Conservation (phyloP, 306 rosid species). For the Canavalia ensiformis region DNA sequence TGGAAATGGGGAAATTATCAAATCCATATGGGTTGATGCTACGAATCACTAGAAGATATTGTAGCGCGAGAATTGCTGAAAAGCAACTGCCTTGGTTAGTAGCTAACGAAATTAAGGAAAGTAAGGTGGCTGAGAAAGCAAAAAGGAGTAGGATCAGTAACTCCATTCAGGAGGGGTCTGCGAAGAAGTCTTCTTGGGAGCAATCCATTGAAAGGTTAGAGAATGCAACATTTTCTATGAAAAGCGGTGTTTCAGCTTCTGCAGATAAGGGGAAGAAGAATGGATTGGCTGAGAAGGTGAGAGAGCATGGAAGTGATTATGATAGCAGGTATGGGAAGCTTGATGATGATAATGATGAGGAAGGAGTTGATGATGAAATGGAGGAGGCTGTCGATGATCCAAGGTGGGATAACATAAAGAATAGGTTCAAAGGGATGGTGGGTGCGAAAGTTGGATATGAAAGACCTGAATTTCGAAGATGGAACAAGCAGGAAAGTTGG, state of each 20-base stretch:
- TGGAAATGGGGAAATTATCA: conserved; percentile 39
- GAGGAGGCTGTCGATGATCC: conserved; percentile 70
- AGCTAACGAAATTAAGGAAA: conserved; percentile 47
- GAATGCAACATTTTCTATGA: conserved; percentile 46
- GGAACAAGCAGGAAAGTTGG: conserved; percentile 87
- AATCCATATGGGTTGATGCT: conserved; percentile 50
- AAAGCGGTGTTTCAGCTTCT: conserved; percentile 39
- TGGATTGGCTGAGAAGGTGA: conserved; percentile 45
- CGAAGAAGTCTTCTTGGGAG: conserved; percentile 66
- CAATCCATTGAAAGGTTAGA: conserved; percentile 61
- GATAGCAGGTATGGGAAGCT: conserved; percentile 43
- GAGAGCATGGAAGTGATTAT: conserved; percentile 50
- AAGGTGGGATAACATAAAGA: conserved; percentile 85
- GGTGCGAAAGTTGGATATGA: conserved; percentile 58
- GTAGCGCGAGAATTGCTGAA: conserved; percentile 54
- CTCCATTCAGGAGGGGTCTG: conserved; percentile 54
- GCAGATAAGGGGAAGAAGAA: conserved; percentile 48
- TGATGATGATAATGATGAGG: conserved; percentile 57
- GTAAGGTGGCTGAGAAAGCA: conserved; percentile 35
- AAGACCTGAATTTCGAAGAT: conserved; percentile 75
- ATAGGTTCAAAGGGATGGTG: conserved; percentile 62
- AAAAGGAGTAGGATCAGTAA: conserved; percentile 32
- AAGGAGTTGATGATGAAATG: conserved; percentile 62
- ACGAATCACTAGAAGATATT: conserved; percentile 50
- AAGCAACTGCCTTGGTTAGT: conserved; percentile 80